Conservation (phyloP, 139 green algal species). For the Chlorella sp. region DNA sequence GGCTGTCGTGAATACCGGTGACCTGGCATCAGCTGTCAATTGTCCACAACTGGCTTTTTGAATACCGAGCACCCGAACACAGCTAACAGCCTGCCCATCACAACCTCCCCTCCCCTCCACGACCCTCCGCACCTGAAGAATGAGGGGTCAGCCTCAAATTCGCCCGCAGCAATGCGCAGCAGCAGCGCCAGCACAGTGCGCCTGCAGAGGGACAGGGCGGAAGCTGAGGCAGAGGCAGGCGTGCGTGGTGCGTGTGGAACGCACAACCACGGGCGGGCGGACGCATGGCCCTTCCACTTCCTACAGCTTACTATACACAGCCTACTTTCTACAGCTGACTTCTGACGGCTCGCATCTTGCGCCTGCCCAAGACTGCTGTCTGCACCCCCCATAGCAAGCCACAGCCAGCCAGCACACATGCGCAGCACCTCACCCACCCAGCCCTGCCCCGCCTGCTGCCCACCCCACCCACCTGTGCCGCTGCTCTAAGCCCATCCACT, state of each 20-base stretch:
- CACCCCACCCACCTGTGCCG: not conserved
- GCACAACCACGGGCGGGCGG: not conserved
- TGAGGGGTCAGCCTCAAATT: not conserved
- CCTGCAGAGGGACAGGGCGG: not conserved
- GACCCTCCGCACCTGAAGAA: too few species aligned
- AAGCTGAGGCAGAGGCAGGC: not conserved
- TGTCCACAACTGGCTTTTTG: too few species aligned
- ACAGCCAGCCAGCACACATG: not conserved
- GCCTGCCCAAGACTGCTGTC: too few species aligned
- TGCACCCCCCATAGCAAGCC: not conserved
- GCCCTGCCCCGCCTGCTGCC: not conserved
- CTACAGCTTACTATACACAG: not conserved
- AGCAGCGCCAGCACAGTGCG: slow-evolving; percentile 15
- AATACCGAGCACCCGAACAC: too few species aligned
- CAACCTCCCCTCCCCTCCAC: too few species aligned
- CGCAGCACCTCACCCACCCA: not conserved
- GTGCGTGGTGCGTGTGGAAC: too few species aligned
- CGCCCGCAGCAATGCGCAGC: slow-evolving; percentile 8
- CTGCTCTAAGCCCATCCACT: slow-evolving; percentile 30
- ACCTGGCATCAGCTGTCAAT: too few species aligned
- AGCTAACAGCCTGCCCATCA: too few species aligned
- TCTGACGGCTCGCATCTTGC: too few species aligned
- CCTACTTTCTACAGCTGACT: not conserved
- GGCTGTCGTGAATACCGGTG: too few species aligned
- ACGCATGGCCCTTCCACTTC: not conserved